phyloP scores from a whole-genome alignment of 2,329 filamentous ascomycete genomes.

The Hansfordia pulvinata region DNA sequence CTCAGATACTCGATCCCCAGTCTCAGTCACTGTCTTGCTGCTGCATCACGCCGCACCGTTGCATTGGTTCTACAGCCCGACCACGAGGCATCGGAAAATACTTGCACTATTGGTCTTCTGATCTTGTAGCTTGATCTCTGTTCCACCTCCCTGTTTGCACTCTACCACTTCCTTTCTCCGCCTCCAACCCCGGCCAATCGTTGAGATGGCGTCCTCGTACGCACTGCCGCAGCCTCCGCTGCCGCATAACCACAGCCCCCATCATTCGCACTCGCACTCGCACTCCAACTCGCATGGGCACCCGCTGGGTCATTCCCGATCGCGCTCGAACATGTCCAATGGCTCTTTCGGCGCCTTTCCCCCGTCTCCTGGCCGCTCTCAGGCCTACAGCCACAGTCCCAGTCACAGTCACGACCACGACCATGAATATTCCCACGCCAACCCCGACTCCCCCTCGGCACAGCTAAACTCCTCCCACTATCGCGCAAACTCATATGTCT shows the following conservation, averaged over 20 bases:
- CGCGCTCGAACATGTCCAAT: slow-evolving; percentile 14
- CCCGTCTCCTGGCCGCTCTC: slow-evolving; percentile 7
- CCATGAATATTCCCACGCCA: slow-evolving; percentile 15
- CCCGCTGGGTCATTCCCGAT: slow-evolving; percentile 24
- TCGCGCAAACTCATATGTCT: slow-evolving; percentile 18
- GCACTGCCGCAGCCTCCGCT: slow-evolving; percentile 36
- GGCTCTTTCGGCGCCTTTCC: slow-evolving; percentile 13
- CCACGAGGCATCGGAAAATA: too few relatives aligned
- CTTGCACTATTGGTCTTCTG: too few relatives aligned
- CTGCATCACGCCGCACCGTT: too few relatives aligned
- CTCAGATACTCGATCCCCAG: too few relatives aligned
- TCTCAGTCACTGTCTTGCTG: too few relatives aligned
- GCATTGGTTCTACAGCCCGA: too few relatives aligned
- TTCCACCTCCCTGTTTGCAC: too few relatives aligned
- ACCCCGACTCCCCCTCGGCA: slow-evolving; percentile 8
- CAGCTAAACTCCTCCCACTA: slow-evolving; percentile 16
- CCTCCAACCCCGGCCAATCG: too few relatives aligned
- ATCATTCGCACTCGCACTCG: slow-evolving; percentile 21
- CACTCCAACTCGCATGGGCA: slow-evolving; percentile 23
- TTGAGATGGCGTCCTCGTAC: slow-evolving; percentile 42
- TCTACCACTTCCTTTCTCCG: too few relatives aligned
- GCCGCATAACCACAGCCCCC: slow-evolving; percentile 30
- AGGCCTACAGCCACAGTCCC: slow-evolving; percentile 17
- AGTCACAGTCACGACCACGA: slow-evolving; percentile 19
- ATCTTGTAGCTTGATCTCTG: too few relatives aligned